phyloP scores from a whole-genome alignment of 2,329 filamentous ascomycete genomes.

The Epicoccum sorghinum region DNA sequence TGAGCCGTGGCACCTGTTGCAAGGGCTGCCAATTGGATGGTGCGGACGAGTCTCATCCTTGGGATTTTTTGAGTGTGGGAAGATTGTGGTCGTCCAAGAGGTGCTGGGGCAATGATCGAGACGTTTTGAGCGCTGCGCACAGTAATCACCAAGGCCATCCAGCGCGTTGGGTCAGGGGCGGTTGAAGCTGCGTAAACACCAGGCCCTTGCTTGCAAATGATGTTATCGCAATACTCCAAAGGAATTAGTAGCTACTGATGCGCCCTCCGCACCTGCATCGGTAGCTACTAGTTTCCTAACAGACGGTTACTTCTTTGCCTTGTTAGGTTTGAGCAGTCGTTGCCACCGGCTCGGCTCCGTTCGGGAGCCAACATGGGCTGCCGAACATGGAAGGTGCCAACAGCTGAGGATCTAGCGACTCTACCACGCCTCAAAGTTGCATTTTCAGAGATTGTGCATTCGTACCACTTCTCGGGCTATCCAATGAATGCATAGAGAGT shows the following conservation, averaged over 20 bases:
- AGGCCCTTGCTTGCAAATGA: no score
- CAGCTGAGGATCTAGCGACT: no score
- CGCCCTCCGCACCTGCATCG: no score
- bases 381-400: no score
- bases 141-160: neutral
- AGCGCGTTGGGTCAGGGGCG: neutral
- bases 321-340: neutral
- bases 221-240: no score
- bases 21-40: neutral
- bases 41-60: neutral
- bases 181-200: neutral
- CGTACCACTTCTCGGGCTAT: no score
- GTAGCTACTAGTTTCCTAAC: no score
- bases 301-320: neutral
- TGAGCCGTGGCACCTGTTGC: constrained; percentile 4
- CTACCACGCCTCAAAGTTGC: no score
- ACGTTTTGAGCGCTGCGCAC: neutral
- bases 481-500: no score
- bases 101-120: no score
- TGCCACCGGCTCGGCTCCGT: neutral
- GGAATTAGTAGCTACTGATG: no score
- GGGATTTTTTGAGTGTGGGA: neutral
- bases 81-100: neutral
- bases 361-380: no score
- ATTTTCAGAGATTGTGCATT: neutral